A percentile compares a stretch with the other conserved stretches of the same genome.
Evolutionary conservation across 2,329 filamentous ascomycete species (phyloP).

Genomic region (Penicillium digitatum): DNA sequence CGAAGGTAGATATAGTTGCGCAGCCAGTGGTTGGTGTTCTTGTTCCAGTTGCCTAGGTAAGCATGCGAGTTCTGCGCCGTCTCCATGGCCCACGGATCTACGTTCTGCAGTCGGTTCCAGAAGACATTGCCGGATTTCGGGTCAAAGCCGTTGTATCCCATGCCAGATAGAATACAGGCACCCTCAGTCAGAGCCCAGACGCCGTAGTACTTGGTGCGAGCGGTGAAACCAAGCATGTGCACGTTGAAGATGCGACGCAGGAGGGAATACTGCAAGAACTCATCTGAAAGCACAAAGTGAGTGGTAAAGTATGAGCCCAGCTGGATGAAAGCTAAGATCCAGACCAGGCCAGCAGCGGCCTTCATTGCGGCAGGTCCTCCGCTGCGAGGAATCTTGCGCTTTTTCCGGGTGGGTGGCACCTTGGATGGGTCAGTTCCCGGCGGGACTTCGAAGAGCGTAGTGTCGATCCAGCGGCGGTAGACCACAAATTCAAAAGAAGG

Average conservation of each 20-base stretch:
- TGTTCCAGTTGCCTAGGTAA: slow-evolving; percentile 93
- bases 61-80: slow-evolving; percentile 87
- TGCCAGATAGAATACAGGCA: slow-evolving; percentile 84
- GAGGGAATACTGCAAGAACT: slow-evolving; percentile 65
- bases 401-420: slow-evolving; percentile 79
- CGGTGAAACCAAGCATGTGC: slow-evolving; percentile 77
- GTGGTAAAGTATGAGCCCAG: slow-evolving; percentile 65
- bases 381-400: slow-evolving; percentile 87
- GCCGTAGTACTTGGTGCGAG: slow-evolving; percentile 91
- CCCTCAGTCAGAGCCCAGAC: slow-evolving; percentile 93
- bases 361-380: slow-evolving; percentile 80
- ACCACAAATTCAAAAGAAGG: slow-evolving; percentile 94
- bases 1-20: slow-evolving; percentile 93
- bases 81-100: slow-evolving; percentile 81
- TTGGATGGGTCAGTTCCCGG: slow-evolving; percentile 77
- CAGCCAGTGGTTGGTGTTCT: slow-evolving; percentile 97
- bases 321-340: slow-evolving; percentile 75
- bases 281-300: slow-evolving; percentile 59
- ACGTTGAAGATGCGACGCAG: slow-evolving; percentile 70
- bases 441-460: slow-evolving; percentile 87
- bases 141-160: slow-evolving; percentile 93
- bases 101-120: slow-evolving; percentile 88
- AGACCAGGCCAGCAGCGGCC: slow-evolving; percentile 65
- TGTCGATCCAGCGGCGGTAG: slow-evolving; percentile 88
- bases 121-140: slow-evolving; percentile 76